Evolutionary conservation across 2,329 filamentous ascomycete genomes (phyloP).

Genomic region (Alternaria triticimaculans): DNA sequence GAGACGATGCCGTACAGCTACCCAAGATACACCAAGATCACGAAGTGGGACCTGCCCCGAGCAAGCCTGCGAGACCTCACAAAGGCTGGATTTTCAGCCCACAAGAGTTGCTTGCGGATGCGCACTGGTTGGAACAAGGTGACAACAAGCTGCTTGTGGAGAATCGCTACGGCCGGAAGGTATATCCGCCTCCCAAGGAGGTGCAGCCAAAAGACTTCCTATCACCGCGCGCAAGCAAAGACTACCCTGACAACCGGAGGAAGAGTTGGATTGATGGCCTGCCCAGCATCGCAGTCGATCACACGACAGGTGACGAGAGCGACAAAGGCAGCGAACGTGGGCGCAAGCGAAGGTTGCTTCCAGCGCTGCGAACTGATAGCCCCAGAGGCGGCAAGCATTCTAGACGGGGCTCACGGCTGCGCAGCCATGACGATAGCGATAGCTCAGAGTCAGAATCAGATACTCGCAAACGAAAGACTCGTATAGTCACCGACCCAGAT

Average conservation of each 20-base stretch:
- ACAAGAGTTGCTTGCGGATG: conserved; percentile 85
- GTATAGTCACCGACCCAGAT: conserved; percentile 54
- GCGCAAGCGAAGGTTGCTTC: conserved; percentile 43
- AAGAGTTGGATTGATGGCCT: conserved; percentile 44
- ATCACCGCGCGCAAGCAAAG: conserved; percentile 42
- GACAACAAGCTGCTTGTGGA: conserved; percentile 82
- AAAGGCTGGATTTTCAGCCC: conserved; percentile 87
- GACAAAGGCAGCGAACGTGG: conserved; percentile 47
- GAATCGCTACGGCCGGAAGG: conserved; percentile 75
- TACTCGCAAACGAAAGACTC: conserved; percentile 58
- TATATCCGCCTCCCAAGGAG: conserved; percentile 60
- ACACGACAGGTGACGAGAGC: conserved; percentile 45
- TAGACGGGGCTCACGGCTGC: conserved; percentile 36
- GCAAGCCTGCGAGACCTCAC: conserved; percentile 73
- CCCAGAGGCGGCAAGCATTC: conserved; percentile 39
- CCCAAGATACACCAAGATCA: conserved; percentile 39
- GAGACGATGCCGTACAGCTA: conserved; percentile 43
- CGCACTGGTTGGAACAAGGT: conserved; percentile 86
- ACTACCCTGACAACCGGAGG: conserved; percentile 41
- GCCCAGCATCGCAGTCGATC: conserved; percentile 33
- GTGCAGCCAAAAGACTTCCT: conserved; percentile 35
- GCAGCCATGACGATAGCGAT: conserved; percentile 37
- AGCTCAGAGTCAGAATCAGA: conserved; percentile 54
- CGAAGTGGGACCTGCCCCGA: conserved; percentile 30
- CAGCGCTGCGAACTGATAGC: conserved; percentile 43